Evolutionary conservation across 2,329 filamentous ascomycete species (phyloP).

Genomic region (Hypoxylon sp.): DNA sequence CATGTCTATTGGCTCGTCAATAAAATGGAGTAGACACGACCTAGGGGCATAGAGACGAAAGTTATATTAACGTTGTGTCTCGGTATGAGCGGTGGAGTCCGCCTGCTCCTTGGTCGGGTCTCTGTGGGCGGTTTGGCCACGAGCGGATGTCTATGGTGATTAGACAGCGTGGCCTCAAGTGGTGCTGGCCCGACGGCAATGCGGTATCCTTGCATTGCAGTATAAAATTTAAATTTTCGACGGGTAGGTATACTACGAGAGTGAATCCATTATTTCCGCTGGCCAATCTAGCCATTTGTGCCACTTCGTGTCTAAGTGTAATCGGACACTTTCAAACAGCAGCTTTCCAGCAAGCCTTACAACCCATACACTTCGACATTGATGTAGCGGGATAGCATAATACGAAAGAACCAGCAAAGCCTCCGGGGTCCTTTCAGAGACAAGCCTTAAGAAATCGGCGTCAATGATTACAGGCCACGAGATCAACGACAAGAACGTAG

Average conservation of each 20-base stretch:
- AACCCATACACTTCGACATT: slow-evolving; percentile 35
- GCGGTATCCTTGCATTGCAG: too few relatives aligned
- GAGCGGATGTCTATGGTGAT: too few relatives aligned
- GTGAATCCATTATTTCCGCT: slow-evolving; percentile 27
- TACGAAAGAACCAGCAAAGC: slow-evolving; percentile 34
- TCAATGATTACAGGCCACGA: slow-evolving; percentile 36
- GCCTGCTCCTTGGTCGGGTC: too few relatives aligned
- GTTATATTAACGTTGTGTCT: too few relatives aligned
- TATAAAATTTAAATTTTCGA: neutral
- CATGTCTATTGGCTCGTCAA: neutral
- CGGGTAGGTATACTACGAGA: neutral
- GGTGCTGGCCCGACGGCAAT: too few relatives aligned
- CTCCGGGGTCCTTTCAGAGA: slow-evolving; percentile 29
- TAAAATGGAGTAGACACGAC: too few relatives aligned
- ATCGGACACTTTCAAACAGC: slow-evolving; percentile 24
- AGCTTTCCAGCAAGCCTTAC: slow-evolving; percentile 26
- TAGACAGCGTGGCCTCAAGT: too few relatives aligned
- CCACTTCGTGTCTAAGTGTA: slow-evolving; percentile 35
- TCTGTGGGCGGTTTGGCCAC: too few relatives aligned
- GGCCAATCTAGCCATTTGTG: slow-evolving; percentile 41
- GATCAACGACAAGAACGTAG: slow-evolving; percentile 25
- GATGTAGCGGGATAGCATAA: slow-evolving; percentile 32
- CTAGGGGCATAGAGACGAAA: too few relatives aligned
- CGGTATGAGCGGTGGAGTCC: too few relatives aligned
- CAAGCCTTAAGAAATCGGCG: slow-evolving; percentile 29